phyloP scores from a whole-genome alignment of 345 rosid species.

The Zanthoxylum bungeanum region DNA sequence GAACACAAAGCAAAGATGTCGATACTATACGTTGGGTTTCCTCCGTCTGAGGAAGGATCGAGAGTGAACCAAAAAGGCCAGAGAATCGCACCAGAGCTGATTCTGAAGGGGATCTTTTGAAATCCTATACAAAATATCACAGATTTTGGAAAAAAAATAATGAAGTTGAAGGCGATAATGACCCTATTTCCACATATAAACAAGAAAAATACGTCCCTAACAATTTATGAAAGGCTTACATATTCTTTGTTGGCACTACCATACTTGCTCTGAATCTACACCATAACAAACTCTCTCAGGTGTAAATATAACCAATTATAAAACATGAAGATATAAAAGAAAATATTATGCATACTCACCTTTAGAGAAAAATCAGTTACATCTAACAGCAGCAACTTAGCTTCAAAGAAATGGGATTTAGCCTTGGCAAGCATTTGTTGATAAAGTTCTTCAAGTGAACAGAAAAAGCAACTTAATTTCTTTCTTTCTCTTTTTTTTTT shows the following conservation, averaged over 20 bases:
- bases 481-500: too few relatives aligned
- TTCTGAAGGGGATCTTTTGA: slow-evolving; percentile 75
- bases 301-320: neutral
- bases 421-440: slow-evolving; percentile 99
- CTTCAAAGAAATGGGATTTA: slow-evolving; percentile 84
- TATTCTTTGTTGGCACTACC: slow-evolving; percentile 58
- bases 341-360: slow-evolving; percentile 31
- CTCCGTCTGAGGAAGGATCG: slow-evolving; percentile 56
- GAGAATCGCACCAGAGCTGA: slow-evolving; percentile 75
- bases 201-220: neutral
- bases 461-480: slow-evolving; percentile 5
- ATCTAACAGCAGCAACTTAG: slow-evolving; percentile 86
- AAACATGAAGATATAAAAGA: neutral
- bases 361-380: slow-evolving; percentile 79
- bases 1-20: neutral
- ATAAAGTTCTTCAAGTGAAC: slow-evolving; percentile 62
- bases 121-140: slow-evolving; percentile 36
- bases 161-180: neutral
- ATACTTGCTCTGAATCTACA: slow-evolving; percentile 83
- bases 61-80: slow-evolving; percentile 67
- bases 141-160: neutral
- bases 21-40: slow-evolving; percentile 50
- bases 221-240: slow-evolving; percentile 34
- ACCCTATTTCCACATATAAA: neutral
- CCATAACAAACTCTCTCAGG: slow-evolving; percentile 2